Evolutionary conservation across 192 early-diverging fungal genomes (phyloP), one percentile per base, ranked within the genome.

Genomic region (Jimgerdemannia flammicorona): DNA sequence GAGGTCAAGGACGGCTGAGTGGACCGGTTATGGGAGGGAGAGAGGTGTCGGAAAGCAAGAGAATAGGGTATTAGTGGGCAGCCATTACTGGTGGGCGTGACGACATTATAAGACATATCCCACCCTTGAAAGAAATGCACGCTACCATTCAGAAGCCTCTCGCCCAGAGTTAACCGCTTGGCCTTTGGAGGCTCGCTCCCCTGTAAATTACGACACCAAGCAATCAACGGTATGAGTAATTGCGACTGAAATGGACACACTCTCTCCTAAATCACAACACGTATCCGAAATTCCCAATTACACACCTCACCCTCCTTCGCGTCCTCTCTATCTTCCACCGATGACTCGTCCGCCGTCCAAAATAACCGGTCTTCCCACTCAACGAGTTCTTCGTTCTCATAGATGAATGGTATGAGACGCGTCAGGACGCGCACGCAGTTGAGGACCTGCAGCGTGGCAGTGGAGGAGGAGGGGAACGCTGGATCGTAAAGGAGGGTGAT

Each of bases 341-440:
- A 6, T 0, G 14, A 0, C 8, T 59, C 49, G 0, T 6, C 40
- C 4, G 84, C 70, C 2, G 84, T 83, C 93, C 93, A 94, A 76
- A 94, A 93, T 43, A 90, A 83, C 17, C 69, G 43, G 2, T 87
- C 84, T 73, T 94, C 93, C 86, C 92, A 85, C 17, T 82, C 79
- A 14, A 44, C 69, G 8, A 71, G 39, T 19, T 87, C 81, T 3
- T 80, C 72, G 40, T 71, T 79, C 82, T 98, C 96, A 79, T 90
- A 98, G 10, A 93, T 82, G 82, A 91, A 95, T 14, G 95, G 96
- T 44, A 98, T 79, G 20, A 98, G 66, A 17, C 96, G 88, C 1
- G 95, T 95, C 66, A 98, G 78, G 3, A 97, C 81, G 43, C 96
- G 91, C 20, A 93, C 78, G 75, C 93, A 95, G 81, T 97, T 98